Conservation (phyloP, 73 alveolate species). For the Urostyla sp. region DNA sequence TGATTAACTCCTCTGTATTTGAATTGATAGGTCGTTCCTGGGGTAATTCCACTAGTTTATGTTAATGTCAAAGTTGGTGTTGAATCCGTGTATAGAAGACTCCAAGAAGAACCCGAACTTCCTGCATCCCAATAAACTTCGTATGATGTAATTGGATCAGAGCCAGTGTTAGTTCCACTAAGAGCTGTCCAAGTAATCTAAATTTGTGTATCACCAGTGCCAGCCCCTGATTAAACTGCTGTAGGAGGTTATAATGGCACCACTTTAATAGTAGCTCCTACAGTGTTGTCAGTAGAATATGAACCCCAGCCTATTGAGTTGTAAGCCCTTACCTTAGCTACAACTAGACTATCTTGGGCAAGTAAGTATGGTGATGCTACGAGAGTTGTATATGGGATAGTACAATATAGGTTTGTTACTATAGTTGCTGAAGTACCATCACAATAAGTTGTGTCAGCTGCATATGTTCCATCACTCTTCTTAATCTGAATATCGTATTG, state of each 20-base stretch:
- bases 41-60: not conserved
- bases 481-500: slow-evolving; percentile 30
- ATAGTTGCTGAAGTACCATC: slow-evolving; percentile 39
- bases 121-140: slow-evolving; percentile 56
- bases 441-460: slow-evolving; percentile 23
- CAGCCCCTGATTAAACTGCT: not conserved
- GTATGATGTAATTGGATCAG: slow-evolving; percentile 14
- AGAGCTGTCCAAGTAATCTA: slow-evolving; percentile 12
- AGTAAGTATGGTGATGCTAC: slow-evolving; percentile 16
- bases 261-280: slow-evolving; percentile 53
- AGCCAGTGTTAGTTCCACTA: slow-evolving; percentile 42
- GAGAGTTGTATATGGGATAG: slow-evolving; percentile 6
- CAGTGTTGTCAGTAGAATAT: slow-evolving; percentile 22
- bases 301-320: slow-evolving; percentile 32
- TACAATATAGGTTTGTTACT: slow-evolving; percentile 10
- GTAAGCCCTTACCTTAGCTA: slow-evolving; percentile 39
- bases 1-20: slow-evolving; percentile 28
- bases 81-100: slow-evolving; percentile 11
- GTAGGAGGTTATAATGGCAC: not conserved
- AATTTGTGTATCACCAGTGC: not conserved
- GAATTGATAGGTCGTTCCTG: slow-evolving; percentile 48
- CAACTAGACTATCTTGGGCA: not conserved
- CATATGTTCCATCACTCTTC: not conserved
- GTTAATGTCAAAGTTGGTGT: not conserved
- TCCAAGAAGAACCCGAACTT: slow-evolving; percentile 3